Evolutionary conservation across 2,329 filamentous ascomycete genomes (phyloP), one percentile per base, ranked within the genome.

Genomic region (Thielaviopsis punctulata): DNA sequence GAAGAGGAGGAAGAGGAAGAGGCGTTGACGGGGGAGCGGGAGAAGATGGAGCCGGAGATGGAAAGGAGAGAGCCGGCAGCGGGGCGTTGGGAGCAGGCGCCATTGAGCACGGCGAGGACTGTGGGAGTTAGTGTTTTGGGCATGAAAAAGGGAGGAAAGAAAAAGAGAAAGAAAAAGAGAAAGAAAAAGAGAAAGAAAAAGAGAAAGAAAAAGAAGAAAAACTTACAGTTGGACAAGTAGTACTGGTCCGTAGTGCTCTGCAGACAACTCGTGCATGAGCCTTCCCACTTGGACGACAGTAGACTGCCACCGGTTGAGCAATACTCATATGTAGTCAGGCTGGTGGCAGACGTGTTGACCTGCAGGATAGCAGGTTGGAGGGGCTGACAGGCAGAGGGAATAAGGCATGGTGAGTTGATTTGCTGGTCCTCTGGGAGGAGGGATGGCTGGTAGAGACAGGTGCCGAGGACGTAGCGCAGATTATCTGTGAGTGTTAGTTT

Each of bases 141-240:
- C n/a, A 2, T 45, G 41, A 15, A 19, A 45, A 5, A 45, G 41
- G 1, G 13, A 15, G 19, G 19, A 22, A n/a, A n/a, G n/a, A n/a
- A n/a, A n/a, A n/a, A n/a, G n/a, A n/a, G n/a, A n/a, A n/a, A n/a
- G n/a, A 21, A 48, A 41, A 15, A 15, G 10, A 7, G n/a, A 2
- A 3, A 46, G 19, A n/a, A 48, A n/a, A 13, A 51, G 19, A 19
- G 13, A 48, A 19, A 21, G 15, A 25, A n/a, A 44, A 13, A 44
- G 9, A 9, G 18, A 3, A 25, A 10, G 8, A 21, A 48, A 41
- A 15, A 15, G 10, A 7, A 21, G 2, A 3, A 46, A 19, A n/a
- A 49, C 71, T 56, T 60, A 75, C 73, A 75, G 57, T 76, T 76
- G 2, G 70, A 62, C 2, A 74, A 59, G 43, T 72, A 74, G 2